These are phyloP conservation scores for Yamadazyma kanchanaburiensis DNA, from an alignment of 1,139 yeast species.

Conservation along the genomic window DNA sequence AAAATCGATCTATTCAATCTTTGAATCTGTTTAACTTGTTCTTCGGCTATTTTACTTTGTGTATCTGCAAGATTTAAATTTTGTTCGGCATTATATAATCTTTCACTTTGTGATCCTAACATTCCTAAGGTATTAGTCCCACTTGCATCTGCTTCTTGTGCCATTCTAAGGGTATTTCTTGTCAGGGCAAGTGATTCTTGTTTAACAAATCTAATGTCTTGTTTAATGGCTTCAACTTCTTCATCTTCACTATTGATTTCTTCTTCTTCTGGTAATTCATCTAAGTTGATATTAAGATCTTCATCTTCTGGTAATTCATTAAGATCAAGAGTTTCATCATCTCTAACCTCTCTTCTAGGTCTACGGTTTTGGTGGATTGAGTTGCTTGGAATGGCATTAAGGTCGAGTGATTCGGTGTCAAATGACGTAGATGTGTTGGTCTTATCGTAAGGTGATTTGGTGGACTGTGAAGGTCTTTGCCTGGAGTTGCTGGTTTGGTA, in stretches of 20 bases:
- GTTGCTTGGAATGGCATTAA: conserved; percentile 40
- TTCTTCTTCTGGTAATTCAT: conserved; percentile 42
- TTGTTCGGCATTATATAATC: conserved; percentile 75
- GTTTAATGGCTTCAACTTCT: conserved; percentile 85
- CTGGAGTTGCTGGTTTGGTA: background rate
- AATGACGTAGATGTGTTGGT: conserved; percentile 7
- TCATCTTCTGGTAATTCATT: conserved; percentile 35
- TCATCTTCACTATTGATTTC: conserved; percentile 63
- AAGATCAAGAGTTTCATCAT: conserved; percentile 27
- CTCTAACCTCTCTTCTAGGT: conserved; percentile 23
- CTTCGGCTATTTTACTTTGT: conserved; percentile 80
- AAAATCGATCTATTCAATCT: conserved; percentile 80
- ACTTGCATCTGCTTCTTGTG: conserved; percentile 87
- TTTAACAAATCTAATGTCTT: conserved; percentile 79
- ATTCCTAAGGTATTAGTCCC: conserved; percentile 89
- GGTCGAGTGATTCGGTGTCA: conserved; percentile 37
- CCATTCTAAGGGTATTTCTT: conserved; percentile 81
- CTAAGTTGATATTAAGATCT: conserved; percentile 45
- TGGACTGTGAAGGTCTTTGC: conserved; percentile 1
- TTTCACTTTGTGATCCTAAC: conserved; percentile 89
- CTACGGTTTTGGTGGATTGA: conserved; percentile 24
- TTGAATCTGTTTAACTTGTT: conserved; percentile 76
- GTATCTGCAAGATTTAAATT: conserved; percentile 74
- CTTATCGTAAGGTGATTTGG: conserved; percentile 1
- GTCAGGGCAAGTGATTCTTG: conserved; percentile 86